Evolutionary conservation across 495 filamentous ascomycete genomes (phyloP), one percentile per base, ranked within the genome.

Genomic region (Xylaria longipes): DNA sequence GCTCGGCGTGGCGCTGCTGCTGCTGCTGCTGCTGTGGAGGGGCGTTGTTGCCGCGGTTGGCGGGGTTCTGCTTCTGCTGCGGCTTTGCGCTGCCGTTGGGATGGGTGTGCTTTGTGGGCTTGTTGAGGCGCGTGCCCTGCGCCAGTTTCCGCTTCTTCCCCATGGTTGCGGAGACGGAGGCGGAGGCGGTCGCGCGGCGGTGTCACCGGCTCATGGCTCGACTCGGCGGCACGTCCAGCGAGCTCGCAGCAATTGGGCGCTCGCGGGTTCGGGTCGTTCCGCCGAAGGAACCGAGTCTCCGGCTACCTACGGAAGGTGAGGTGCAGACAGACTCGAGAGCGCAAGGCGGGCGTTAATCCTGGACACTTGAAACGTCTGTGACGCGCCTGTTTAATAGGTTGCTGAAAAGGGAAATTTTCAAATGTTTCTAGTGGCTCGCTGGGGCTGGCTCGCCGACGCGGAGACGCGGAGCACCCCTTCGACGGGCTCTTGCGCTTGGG

Each of bases 1-100:
- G 88, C 46, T 84, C 78, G 67, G 78, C 77, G 74, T 88, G 80
- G 46, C 33, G 65, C 15, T 80, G 78, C 17, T 57, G 64, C 46
- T 35, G 52, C 11, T 46, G 43, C 2, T 46, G 43, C 12, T 46
- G 52, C 14, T 72, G 76, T 71, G 58, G 33, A 68, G 71, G 52
- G 73, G 31, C 20, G 2, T 22, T 37, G 20, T 22, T 60, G 56
- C 54, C 27, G 45, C 17, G 1, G 37, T 41, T 54, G 67, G 37
- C 27, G 57, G 14, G 5, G 35, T 45, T 31, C 20, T 70, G 68
- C 58, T 70, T 75, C 71, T 70, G 57, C 33, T 64, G 72, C 52
- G 71, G 71, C 57, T 74, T 75, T 61, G 39, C 52, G 41, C 33
- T 68, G 39, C 39, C 33, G 57, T 20, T 52, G 50, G 37, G 31